Conservation (phyloP, 1,284 basidiomycete genomes). For the Puccinia triticina region DNA sequence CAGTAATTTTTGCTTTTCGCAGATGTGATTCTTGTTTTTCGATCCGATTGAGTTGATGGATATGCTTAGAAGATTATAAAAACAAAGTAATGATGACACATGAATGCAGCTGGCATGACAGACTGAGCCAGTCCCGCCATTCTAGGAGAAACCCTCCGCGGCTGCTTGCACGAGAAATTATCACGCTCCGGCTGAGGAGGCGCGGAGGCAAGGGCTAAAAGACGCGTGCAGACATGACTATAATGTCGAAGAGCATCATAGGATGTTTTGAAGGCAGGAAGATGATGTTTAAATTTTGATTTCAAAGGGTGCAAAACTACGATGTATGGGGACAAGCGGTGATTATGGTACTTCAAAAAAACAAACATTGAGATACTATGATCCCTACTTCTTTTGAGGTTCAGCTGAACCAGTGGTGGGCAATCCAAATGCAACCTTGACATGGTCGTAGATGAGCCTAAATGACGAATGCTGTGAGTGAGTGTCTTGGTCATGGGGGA, state of each 20-base stretch:
- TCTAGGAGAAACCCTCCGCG: no score
- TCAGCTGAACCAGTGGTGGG: slow-evolving; percentile 55
- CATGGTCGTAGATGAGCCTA: slow-evolving; percentile 58
- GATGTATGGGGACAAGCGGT: neutral
- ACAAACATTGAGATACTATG: neutral
- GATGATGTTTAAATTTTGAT: neutral
- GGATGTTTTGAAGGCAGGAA: no score
- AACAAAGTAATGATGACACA: no score
- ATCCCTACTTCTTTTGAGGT: slow-evolving; percentile 52
- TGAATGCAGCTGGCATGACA: no score
- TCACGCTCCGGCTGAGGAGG: no score
- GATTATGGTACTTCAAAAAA: slow-evolving; percentile 3
- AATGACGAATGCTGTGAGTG: neutral
- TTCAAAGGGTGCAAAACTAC: neutral
- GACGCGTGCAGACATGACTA: no score
- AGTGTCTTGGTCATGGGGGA: neutral
- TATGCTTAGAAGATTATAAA: no score
- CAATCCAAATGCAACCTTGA: slow-evolving; percentile 55
- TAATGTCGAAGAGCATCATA: no score
- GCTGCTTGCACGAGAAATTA: no score
- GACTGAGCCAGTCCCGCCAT: no score
- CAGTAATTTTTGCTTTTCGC: neutral
- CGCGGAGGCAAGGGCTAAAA: no score
- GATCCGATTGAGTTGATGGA: slow-evolving; percentile 50
- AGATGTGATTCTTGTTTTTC: neutral